phyloP scores from a whole-genome alignment of 2,329 filamentous ascomycete genomes.

The Claviceps purpurea region DNA sequence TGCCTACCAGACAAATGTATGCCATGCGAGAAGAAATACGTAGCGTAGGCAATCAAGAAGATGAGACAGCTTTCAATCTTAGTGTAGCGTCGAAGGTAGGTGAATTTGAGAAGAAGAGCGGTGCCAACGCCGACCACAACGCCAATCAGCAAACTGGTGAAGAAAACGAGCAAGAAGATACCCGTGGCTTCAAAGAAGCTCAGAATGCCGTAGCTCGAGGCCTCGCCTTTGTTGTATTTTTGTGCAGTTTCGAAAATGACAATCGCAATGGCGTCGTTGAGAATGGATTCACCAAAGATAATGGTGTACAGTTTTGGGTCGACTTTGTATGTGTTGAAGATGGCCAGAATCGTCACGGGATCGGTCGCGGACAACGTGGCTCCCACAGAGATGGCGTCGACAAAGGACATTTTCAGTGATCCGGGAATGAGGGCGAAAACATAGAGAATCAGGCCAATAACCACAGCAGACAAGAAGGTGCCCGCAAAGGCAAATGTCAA shows the following conservation, averaged over 20 bases:
- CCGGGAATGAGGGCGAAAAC: conserved; percentile 79
- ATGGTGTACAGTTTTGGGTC: conserved; percentile 97
- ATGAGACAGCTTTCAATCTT: conserved; percentile 96
- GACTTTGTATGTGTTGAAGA: conserved; percentile 99
- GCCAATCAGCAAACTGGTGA: conserved; percentile 82
- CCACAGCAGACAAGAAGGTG: conserved; percentile 93
- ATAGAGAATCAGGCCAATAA: conserved; percentile 78
- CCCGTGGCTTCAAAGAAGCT: conserved; percentile 86
- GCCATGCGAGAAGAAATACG: conserved; percentile 95
- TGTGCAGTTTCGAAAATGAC: conserved; percentile 97
- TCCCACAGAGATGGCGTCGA: conserved; percentile 92
- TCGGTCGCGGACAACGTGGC: conserved; percentile 94
- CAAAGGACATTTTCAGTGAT: conserved; percentile 73
- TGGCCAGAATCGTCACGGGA: conserved; percentile 92
- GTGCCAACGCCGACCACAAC: conserved; percentile 76
- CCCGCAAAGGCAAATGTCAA: conserved; percentile 95
- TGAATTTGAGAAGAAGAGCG: conserved; percentile 85
- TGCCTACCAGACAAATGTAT: conserved; percentile 83
- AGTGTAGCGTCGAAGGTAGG: conserved; percentile 78
- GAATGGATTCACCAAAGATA: conserved; percentile 95
- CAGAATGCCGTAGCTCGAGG: conserved; percentile 59
- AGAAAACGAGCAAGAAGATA: conserved; percentile 92
- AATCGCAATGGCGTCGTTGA: conserved; percentile 97
- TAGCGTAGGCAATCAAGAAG: conserved; percentile 86
- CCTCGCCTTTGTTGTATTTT: conserved; percentile 67